phyloP scores from a whole-genome alignment of 2,329 filamentous ascomycete genomes.

The Trichophyton equinum region DNA sequence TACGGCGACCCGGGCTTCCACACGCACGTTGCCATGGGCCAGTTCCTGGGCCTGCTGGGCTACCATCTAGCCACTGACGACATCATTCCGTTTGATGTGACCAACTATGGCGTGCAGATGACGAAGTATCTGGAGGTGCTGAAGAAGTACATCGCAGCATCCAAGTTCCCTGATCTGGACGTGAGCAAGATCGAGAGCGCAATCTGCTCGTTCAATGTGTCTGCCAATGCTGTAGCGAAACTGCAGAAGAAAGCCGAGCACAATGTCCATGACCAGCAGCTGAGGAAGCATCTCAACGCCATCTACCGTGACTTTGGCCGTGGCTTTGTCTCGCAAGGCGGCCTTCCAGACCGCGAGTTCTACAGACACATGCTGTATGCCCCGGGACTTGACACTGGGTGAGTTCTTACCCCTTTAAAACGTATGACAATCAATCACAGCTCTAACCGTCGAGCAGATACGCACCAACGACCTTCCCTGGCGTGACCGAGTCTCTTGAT shows the following conservation, averaged over 20 bases:
- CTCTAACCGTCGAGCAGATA: constrained; percentile 10
- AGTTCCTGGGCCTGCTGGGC: constrained; percentile 33
- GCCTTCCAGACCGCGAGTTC: constrained; percentile 33
- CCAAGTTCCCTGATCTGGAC: constrained; percentile 10
- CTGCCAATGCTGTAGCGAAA: constrained; percentile 9
- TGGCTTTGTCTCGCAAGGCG: constrained; percentile 36
- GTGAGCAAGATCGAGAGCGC: constrained; percentile 21
- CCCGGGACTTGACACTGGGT: constrained; percentile 31
- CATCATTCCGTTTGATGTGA: constrained; percentile 29
- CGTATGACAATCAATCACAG: too few species aligned
- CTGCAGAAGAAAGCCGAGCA: constrained; percentile 4
- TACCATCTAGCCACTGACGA: constrained; percentile 31
- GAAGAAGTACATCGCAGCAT: constrained; percentile 18
- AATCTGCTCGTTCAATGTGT: constrained; percentile 25
- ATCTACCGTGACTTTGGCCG: constrained; percentile 36
- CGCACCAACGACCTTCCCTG: constrained; percentile 18
- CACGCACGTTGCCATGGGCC: constrained; percentile 39
- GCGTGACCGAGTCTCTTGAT: constrained; percentile 19
- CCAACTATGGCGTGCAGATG: constrained; percentile 27
- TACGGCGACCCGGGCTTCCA: constrained; percentile 41
- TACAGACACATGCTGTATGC: constrained; percentile 38
- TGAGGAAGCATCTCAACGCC: constrained; percentile 28
- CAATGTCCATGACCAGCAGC: constrained; percentile 8
- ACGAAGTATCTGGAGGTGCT: constrained; percentile 26
- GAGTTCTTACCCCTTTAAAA: not conserved